Evolutionary conservation across 2,329 filamentous ascomycete species (phyloP).

Genomic region (Arthrobotrys sphaeroides): DNA sequence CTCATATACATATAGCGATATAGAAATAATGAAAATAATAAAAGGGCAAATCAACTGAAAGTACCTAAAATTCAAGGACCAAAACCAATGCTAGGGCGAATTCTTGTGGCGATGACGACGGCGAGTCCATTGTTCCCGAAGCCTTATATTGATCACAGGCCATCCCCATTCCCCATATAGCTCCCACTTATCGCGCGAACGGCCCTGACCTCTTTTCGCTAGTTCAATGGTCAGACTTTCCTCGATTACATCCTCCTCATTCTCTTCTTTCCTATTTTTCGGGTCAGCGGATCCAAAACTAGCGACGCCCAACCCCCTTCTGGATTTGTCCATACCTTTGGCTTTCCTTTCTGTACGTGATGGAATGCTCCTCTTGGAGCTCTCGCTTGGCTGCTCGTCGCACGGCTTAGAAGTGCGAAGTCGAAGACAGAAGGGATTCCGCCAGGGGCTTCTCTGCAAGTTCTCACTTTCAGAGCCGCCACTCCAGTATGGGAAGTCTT

Average conservation of each 20-base stretch:
- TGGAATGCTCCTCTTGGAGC: neutral
- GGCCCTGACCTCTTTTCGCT: neutral
- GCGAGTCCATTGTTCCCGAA: too few species aligned
- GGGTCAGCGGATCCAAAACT: neutral
- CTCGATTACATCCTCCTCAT: neutral
- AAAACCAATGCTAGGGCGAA: too few species aligned
- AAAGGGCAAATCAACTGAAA: too few species aligned
- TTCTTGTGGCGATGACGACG: too few species aligned
- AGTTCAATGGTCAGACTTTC: neutral
- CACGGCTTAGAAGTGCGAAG: neutral
- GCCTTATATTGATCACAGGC: too few species aligned
- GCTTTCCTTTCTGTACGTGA: neutral
- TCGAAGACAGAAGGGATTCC: neutral
- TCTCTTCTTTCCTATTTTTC: neutral
- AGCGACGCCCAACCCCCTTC: neutral
- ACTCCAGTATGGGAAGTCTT: neutral
- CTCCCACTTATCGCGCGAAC: neutral
- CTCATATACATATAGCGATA: too few species aligned
- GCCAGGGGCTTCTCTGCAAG: neutral
- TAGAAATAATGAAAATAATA: too few species aligned
- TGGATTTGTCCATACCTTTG: neutral
- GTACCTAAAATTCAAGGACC: too few species aligned
- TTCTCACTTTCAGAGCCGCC: neutral
- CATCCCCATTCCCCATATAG: too few species aligned
- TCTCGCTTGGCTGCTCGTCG: neutral